phyloP scores from a whole-genome alignment of 140 eudicot genomes.

The Anethum foeniculum region DNA sequence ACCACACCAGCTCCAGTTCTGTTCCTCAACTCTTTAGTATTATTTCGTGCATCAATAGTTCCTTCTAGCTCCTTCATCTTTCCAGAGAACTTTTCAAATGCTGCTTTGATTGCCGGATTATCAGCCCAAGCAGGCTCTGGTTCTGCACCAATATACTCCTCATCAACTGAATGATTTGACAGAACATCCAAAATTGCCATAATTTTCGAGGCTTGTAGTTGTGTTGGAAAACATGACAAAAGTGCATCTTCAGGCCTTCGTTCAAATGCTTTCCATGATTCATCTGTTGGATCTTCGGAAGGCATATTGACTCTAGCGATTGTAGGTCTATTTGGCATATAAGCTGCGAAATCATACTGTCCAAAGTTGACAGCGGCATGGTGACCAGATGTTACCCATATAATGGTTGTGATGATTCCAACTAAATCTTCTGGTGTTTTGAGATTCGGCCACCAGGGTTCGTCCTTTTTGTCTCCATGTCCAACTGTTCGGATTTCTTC shows the following conservation, averaged over 20 bases:
- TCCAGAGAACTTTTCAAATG: slow-evolving; percentile 41
- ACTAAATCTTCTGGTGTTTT: slow-evolving; percentile 34
- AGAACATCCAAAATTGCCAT: slow-evolving; percentile 61
- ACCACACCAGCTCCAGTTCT: slow-evolving; percentile 68
- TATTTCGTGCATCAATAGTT: slow-evolving; percentile 49
- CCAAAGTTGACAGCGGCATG: slow-evolving; percentile 66
- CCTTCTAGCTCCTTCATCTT: slow-evolving; percentile 52
- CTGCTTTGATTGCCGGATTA: slow-evolving; percentile 32
- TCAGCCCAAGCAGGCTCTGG: slow-evolving; percentile 51
- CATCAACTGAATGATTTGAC: slow-evolving; percentile 69
- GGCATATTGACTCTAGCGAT: slow-evolving; percentile 63
- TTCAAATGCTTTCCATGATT: slow-evolving; percentile 28
- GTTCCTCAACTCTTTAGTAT: slow-evolving; percentile 31
- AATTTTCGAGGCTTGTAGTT: slow-evolving; percentile 51
- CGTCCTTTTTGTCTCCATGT: slow-evolving; percentile 52
- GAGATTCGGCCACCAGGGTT: slow-evolving; percentile 65
- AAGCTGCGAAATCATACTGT: slow-evolving; percentile 52
- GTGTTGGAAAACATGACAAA: slow-evolving; percentile 55
- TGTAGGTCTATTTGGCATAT: slow-evolving; percentile 49
- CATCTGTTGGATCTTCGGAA: slow-evolving; percentile 43
- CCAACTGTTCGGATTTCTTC: slow-evolving; percentile 49
- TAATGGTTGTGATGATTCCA: slow-evolving; percentile 38
- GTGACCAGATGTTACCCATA: slow-evolving; percentile 50
- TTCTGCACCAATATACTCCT: slow-evolving; percentile 58
- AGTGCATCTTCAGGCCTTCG: slow-evolving; percentile 38